These are phyloP conservation scores for Globisporangium polare DNA, from an alignment of 352 stramenopile genomes.

Conservation along the genomic window DNA sequence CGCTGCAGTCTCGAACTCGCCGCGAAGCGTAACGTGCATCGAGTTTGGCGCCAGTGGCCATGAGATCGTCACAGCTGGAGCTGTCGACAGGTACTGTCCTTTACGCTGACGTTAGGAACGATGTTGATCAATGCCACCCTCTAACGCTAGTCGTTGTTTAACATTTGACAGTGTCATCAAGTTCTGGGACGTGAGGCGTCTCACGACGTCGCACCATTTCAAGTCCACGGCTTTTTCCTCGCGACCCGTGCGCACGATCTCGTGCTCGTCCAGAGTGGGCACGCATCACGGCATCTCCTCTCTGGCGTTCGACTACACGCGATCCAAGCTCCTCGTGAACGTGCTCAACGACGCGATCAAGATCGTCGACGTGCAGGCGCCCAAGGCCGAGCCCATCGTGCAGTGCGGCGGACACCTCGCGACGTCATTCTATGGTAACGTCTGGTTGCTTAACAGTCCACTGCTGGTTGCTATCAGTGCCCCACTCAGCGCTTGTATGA, in stretches of 20 bases:
- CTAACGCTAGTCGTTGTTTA: too few species aligned
- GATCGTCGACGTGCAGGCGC: conserved; percentile 35
- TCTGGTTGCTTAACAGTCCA: conserved; percentile 1
- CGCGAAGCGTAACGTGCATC: conserved; percentile 68
- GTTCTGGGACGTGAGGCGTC: conserved; percentile 59
- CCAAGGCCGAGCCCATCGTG: conserved; percentile 21
- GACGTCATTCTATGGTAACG: conserved; percentile 63
- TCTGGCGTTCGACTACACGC: conserved; percentile 30
- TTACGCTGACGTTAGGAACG: background rate
- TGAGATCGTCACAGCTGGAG: conserved; percentile 53
- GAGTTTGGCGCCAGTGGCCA: conserved; percentile 41
- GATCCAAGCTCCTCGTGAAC: conserved; percentile 48
- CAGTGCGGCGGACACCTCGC: conserved; percentile 45
- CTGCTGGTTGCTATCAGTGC: background rate
- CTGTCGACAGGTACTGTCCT: conserved; percentile 35
- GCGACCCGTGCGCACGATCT: conserved; percentile 31
- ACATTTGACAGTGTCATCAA: conserved; percentile 37
- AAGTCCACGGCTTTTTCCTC: conserved; percentile 19
- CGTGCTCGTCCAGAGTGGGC: conserved; percentile 30
- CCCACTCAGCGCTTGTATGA: background rate
- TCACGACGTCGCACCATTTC: conserved; percentile 19
- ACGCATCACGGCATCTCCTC: conserved; percentile 56
- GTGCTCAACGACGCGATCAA: conserved; percentile 57
- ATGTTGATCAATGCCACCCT: too few species aligned
- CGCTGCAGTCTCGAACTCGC: conserved; percentile 13